Evolutionary conservation across 1,284 basidiomycete genomes (phyloP).

Genomic region (Tremellales sp.): DNA sequence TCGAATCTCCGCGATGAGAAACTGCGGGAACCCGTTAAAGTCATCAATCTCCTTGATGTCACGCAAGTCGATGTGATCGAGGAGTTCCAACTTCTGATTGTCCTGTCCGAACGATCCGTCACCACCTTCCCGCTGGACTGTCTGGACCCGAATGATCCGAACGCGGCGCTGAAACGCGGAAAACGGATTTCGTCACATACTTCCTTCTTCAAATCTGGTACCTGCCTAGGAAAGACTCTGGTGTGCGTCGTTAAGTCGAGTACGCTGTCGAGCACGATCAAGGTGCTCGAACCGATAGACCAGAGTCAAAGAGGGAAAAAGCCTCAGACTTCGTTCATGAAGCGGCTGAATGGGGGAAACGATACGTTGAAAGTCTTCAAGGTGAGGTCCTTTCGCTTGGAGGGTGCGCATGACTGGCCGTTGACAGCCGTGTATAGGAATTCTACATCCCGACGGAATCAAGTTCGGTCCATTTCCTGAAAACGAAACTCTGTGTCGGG

Average conservation of each 20-base stretch:
- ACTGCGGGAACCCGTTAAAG: constrained; percentile 79
- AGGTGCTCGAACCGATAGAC: constrained; percentile 94
- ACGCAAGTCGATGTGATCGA: constrained; percentile 95
- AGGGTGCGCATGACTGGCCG: not conserved
- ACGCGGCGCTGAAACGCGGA: constrained; percentile 84
- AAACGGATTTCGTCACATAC: constrained; percentile 96
- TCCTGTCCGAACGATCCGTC: constrained; percentile 93
- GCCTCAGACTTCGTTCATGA: constrained; percentile 77
- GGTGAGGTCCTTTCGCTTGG: constrained; percentile 51
- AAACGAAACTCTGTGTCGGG: constrained; percentile 95
- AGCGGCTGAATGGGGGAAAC: constrained; percentile 81
- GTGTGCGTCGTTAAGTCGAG: constrained; percentile 97
- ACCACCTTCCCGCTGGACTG: constrained; percentile 95
- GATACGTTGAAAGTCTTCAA: constrained; percentile 93
- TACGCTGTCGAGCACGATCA: constrained; percentile 93
- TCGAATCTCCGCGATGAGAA: constrained; percentile 72
- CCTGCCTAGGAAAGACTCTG: constrained; percentile 87
- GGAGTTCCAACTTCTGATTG: constrained; percentile 91
- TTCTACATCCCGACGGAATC: constrained; percentile 99
- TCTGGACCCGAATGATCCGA: constrained; percentile 83
- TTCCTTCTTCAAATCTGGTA: constrained; percentile 95
- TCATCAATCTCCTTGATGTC: constrained; percentile 83
- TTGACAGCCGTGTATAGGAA: constrained; percentile 56
- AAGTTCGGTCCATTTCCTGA: constrained; percentile 93
- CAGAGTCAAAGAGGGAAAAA: constrained; percentile 80